Conservation (phyloP, 192 early-diverging fungal genomes). For the Chytriomyces sp. region DNA sequence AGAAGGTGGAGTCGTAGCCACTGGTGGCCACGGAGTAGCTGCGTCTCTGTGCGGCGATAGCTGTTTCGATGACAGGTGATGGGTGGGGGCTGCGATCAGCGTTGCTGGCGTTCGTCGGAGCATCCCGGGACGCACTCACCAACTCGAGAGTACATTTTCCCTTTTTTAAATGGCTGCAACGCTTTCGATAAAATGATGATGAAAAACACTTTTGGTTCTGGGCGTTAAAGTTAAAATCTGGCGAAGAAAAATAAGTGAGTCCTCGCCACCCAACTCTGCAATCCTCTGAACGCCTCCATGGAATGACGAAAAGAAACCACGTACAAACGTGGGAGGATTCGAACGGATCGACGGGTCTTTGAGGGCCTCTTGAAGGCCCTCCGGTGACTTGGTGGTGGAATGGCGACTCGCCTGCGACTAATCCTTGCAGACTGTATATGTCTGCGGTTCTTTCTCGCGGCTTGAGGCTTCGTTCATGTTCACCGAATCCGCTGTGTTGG, state of each 20-base stretch:
- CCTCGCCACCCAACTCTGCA: not conserved
- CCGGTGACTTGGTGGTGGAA: not conserved
- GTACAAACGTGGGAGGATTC: no score
- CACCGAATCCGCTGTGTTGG: not conserved
- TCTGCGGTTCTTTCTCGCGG: not conserved
- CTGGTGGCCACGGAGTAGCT: conserved; percentile 35
- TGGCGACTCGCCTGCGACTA: not conserved
- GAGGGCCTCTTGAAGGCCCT: not conserved
- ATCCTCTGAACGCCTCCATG: not conserved
- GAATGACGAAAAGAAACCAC: no score
- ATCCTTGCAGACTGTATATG: not conserved
- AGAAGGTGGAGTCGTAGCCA: conserved; percentile 83
- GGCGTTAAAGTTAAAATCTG: not conserved
- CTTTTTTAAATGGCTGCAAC: not conserved
- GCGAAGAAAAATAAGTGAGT: not conserved
- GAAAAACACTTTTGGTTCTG: not conserved
- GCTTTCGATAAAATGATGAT: not conserved
- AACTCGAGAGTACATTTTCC: not conserved
- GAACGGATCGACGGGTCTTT: no score
- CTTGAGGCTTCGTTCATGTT: not conserved
- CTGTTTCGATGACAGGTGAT: not conserved
- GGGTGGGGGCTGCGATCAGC: not conserved
- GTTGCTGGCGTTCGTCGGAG: not conserved
- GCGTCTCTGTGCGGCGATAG: conserved; percentile 13
- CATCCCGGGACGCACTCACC: not conserved